A percentile compares a stretch with the other conserved stretches of the same genome.
Conservation (phyloP, 2,329 filamentous ascomycete species). For the Aureobasidium sp. region DNA sequence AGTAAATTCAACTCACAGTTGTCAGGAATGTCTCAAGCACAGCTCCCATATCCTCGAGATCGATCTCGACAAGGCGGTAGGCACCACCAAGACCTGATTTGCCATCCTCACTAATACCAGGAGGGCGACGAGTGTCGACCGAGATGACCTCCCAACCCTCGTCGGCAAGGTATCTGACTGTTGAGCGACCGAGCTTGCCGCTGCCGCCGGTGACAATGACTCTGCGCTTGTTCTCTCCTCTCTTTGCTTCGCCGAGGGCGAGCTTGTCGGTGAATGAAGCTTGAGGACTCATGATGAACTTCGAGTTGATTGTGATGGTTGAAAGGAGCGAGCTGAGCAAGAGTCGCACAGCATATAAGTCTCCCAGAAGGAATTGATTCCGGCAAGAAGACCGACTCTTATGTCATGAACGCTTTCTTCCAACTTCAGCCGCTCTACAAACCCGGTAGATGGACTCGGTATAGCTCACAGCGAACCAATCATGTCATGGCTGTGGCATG, state of each 20-base stretch:
- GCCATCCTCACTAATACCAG: constrained; percentile 19
- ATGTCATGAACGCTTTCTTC: constrained; percentile 1
- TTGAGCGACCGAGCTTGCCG: constrained; percentile 20
- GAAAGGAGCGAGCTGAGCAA: not conserved
- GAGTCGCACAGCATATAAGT: not conserved
- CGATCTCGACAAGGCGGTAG: constrained; percentile 20
- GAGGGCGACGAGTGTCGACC: constrained; percentile 18
- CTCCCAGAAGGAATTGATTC: not conserved
- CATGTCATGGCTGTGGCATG: not conserved
- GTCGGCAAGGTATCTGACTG: constrained; percentile 19
- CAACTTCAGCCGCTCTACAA: not conserved
- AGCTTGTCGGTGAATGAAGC: constrained; percentile 20
- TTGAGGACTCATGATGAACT: not conserved
- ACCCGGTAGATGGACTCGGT: not conserved
- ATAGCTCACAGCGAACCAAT: not conserved
- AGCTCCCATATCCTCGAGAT: constrained; percentile 20
- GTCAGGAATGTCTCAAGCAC: constrained; percentile 19
- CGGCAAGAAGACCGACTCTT: constrained; percentile 1
- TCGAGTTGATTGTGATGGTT: not conserved
- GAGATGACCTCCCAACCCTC: constrained; percentile 21
- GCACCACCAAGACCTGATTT: constrained; percentile 19
- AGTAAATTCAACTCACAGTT: constrained; percentile 1
- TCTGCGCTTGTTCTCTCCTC: constrained; percentile 16
- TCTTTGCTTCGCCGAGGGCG: constrained; percentile 19
- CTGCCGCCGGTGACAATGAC: constrained; percentile 20